Evolutionary conservation across 352 stramenopile genomes (phyloP).

Genomic region (Pythium periplocum): DNA sequence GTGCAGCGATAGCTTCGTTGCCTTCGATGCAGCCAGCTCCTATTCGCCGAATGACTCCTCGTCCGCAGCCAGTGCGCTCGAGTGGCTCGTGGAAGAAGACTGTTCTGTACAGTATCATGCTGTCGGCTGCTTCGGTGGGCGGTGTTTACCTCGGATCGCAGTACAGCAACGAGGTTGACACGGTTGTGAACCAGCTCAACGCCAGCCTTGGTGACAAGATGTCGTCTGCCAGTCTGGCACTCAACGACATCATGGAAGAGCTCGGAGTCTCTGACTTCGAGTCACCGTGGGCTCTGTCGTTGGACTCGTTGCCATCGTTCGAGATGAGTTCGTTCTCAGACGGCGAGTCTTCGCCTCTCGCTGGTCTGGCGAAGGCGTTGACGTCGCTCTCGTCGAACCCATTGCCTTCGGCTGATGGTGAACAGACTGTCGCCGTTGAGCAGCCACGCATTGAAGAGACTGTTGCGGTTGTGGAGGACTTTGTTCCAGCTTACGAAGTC

Average conservation of each 20-base stretch:
- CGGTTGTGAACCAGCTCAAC: too few species aligned
- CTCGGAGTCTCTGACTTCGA: too few species aligned
- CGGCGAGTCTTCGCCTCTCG: neutral
- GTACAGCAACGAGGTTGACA: conserved; percentile 3
- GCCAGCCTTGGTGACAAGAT: too few species aligned
- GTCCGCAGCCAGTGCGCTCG: conserved; percentile 5
- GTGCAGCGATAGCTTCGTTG: neutral
- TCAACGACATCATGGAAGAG: too few species aligned
- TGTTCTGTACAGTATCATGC: conserved; percentile 10
- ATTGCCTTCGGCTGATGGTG: too few species aligned
- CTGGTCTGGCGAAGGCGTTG: neutral
- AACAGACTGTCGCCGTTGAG: neutral
- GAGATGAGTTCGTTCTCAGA: neutral
- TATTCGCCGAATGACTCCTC: neutral
- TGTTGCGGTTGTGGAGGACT: neutral
- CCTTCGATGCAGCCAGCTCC: neutral
- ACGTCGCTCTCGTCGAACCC: neutral
- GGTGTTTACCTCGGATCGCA: conserved; percentile 16
- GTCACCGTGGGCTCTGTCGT: too few species aligned
- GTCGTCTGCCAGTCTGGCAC: too few species aligned
- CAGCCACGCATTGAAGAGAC: neutral
- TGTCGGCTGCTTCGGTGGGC: conserved; percentile 8
- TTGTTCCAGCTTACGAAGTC: neutral
- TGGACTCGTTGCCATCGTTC: too few species aligned
- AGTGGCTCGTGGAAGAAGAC: conserved; percentile 15